Conservation (phyloP, 2,329 filamentous ascomycete genomes). For the Hortaea werneckii region DNA sequence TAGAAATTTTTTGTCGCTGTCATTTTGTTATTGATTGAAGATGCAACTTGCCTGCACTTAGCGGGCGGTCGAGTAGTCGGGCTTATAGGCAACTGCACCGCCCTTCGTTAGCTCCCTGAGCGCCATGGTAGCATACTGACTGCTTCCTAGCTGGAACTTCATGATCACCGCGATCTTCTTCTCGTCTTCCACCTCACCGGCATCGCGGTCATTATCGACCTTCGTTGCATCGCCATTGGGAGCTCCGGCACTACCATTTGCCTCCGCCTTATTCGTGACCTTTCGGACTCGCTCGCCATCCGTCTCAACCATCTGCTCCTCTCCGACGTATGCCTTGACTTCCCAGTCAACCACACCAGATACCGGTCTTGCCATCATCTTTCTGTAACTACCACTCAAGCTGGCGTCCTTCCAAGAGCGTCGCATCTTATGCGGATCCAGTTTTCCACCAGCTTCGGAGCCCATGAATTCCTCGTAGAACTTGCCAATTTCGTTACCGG, state of each 20-base stretch:
- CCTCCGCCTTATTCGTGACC: slow-evolving; percentile 10
- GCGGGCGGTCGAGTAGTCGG: slow-evolving; percentile 42
- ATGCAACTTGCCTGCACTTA: background rate
- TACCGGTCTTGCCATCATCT: slow-evolving; percentile 64
- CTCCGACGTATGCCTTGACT: slow-evolving; percentile 58
- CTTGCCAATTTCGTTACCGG: slow-evolving; percentile 67
- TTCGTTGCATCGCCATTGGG: slow-evolving; percentile 8
- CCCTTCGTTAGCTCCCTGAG: slow-evolving; percentile 66
- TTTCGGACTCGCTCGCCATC: slow-evolving; percentile 59
- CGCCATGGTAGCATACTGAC: slow-evolving; percentile 78
- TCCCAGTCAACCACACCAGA: slow-evolving; percentile 50
- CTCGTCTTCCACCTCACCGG: slow-evolving; percentile 4
- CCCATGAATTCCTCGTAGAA: slow-evolving; percentile 85
- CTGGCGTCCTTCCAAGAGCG: slow-evolving; percentile 78
- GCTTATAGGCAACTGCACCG: slow-evolving; percentile 53
- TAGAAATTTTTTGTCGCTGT: no score
- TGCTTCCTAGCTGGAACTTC: slow-evolving; percentile 66
- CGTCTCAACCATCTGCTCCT: slow-evolving; percentile 80
- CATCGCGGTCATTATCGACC: slow-evolving; percentile 3
- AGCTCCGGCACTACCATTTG: slow-evolving; percentile 9
- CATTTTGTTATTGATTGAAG: no score
- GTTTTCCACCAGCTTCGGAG: slow-evolving; percentile 60
- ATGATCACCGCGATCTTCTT: slow-evolving; percentile 57
- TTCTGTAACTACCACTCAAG: slow-evolving; percentile 79
- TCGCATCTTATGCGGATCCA: slow-evolving; percentile 82